Evolutionary conservation across 2,329 filamentous ascomycete genomes (phyloP).

Genomic region (Ophiostoma ulmi): DNA sequence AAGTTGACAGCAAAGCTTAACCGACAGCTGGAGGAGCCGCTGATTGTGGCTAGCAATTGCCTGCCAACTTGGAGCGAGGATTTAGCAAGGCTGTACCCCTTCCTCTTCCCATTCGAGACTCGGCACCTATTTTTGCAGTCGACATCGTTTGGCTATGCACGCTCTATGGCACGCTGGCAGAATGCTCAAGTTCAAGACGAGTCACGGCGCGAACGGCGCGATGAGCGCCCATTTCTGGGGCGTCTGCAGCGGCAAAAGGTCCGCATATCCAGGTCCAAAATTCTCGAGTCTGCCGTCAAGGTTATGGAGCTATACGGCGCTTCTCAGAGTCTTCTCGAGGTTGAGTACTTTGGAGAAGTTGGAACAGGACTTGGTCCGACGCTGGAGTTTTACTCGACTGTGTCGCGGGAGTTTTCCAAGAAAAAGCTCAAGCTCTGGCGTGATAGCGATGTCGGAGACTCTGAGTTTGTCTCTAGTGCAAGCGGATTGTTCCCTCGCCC

Average conservation of each 20-base stretch:
- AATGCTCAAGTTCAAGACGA: constrained; percentile 80
- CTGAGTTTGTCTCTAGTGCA: constrained; percentile 76
- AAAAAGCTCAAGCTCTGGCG: constrained; percentile 97
- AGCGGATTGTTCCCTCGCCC: constrained; percentile 88
- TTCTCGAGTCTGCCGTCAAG: constrained; percentile 92
- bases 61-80: constrained; percentile 95
- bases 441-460: constrained; percentile 70
- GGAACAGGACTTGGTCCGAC: constrained; percentile 93
- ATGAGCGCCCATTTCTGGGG: constrained; percentile 87
- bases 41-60: constrained; percentile 96
- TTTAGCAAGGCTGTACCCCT: constrained; percentile 85
- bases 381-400: constrained; percentile 94
- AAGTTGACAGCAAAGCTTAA: constrained; percentile 98
- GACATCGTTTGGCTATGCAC: constrained; percentile 94
- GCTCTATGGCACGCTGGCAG: constrained; percentile 97
- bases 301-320: constrained; percentile 98
- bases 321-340: constrained; percentile 92
- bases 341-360: constrained; percentile 98
- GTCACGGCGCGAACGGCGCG: constrained; percentile 72
- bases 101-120: constrained; percentile 97
- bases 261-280: constrained; percentile 90
- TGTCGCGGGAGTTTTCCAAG: constrained; percentile 94
- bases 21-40: constrained; percentile 88
- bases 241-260: constrained; percentile 94
- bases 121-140: constrained; percentile 95